A percentile compares a stretch with the other conserved stretches of the same genome.
Conservation (phyloP, 768 basidiomycete species). For the Agaricus sinodeliciosus region DNA sequence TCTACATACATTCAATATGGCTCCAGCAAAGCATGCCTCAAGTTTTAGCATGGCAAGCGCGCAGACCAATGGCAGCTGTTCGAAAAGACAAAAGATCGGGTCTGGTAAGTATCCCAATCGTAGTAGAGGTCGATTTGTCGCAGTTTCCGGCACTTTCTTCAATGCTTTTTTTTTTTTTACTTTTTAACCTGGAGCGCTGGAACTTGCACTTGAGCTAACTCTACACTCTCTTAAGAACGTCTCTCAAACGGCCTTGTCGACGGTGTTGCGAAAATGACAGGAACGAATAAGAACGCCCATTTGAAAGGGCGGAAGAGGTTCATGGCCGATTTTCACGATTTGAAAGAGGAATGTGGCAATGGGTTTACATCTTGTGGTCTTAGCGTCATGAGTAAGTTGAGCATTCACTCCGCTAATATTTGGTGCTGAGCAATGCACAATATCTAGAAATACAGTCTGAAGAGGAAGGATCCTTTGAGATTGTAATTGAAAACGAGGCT, state of each 20-base stretch:
- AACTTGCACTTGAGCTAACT: background rate
- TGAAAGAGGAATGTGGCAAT: constrained; percentile 28
- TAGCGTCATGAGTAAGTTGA: constrained; percentile 33
- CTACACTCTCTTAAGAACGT: background rate
- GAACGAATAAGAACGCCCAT: constrained; percentile 31
- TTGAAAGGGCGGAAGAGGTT: constrained; percentile 55
- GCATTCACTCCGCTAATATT: background rate
- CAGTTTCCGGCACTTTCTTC: too few relatives aligned
- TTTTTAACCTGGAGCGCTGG: background rate
- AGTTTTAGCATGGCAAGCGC: constrained; percentile 16
- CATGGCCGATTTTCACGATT: constrained; percentile 46
- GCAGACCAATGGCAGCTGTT: constrained; percentile 15
- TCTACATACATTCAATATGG: background rate
- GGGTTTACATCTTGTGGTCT: constrained; percentile 32
- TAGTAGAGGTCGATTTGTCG: too few relatives aligned
- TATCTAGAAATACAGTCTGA: constrained; percentile 42
- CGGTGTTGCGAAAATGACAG: constrained; percentile 13
- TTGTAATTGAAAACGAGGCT: constrained; percentile 31
- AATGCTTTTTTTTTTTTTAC: background rate
- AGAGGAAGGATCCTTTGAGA: constrained; percentile 59
- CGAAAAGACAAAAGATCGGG: constrained; percentile 26
- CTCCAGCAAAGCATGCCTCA: background rate
- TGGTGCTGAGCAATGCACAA: background rate
- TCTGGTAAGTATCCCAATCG: constrained; percentile 17
- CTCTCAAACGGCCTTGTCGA: background rate